Percentiles rank a stretch among this genome's conserved stretches.
phyloP scores from a whole-genome alignment of 768 basidiomycete genomes.

The Amyloporia xantha region DNA sequence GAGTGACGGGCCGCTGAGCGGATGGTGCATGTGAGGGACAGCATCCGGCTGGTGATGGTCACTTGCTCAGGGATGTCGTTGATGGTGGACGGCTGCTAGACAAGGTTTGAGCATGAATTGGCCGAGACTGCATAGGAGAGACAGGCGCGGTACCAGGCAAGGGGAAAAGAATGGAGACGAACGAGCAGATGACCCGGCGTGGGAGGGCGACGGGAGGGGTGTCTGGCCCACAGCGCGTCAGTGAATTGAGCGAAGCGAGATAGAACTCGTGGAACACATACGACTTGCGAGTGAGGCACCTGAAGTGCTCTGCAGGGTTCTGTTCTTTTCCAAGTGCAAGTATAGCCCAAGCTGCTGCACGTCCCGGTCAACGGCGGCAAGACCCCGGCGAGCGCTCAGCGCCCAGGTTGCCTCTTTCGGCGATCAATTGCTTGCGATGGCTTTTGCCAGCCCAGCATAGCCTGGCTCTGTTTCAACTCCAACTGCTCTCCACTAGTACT shows the following conservation, averaged over 20 bases:
- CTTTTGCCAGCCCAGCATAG: no score
- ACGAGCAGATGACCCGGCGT: slow-evolving; percentile 2
- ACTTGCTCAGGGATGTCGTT: background rate
- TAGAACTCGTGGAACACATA: no score
- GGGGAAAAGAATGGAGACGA: background rate
- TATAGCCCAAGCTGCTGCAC: no score
- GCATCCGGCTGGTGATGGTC: slow-evolving; percentile 4
- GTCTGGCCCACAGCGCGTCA: background rate
- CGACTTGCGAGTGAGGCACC: background rate
- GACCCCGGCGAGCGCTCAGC: no score
- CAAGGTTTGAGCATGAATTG: background rate
- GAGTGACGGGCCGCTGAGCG: slow-evolving; percentile 10
- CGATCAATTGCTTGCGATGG: no score
- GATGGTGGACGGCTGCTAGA: background rate
- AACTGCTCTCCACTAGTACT: no score
- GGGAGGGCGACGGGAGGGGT: background rate
- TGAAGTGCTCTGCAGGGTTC: no score
- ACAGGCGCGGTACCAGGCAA: background rate
- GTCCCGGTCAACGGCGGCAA: no score
- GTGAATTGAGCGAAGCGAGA: background rate
- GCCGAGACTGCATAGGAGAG: background rate
- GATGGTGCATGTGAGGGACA: slow-evolving; percentile 9
- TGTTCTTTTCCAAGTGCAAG: no score
- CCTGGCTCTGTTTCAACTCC: no score
- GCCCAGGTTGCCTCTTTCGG: no score